Evolutionary conservation across 495 filamentous ascomycete species (phyloP), one percentile per base, ranked within the genome.

Genomic region (Aspergillus heteromorphus): DNA sequence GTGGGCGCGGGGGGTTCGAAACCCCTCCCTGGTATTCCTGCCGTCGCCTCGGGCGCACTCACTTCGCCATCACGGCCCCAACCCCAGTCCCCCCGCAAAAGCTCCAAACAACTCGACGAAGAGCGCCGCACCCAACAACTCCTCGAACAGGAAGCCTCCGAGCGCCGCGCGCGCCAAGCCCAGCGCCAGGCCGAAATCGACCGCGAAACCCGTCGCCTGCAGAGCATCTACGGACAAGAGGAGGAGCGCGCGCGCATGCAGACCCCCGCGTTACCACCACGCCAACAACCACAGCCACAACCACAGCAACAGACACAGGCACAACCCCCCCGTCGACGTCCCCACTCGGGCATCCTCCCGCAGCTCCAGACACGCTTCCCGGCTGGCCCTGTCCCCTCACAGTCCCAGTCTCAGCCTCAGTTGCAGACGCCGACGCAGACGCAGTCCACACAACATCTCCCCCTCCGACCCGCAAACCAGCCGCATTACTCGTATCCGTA

Each of bases 191-290:
- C 79, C 2, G 89, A 89, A 58, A 73, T 97, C 13, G 86, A 88
- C 19, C 83, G 83, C 52, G 93, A 97, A 69, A 97, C 93, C 0
- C 87, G 92, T 62, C 78, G 92, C 2, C 68, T 98, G 9, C 79
- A 84, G 41, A 80, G 80, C 57, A 57, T 87, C 49, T 96, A 92
- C 63, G 90, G 88, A 31, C 75, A 66, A 23, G 77, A 83, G 48
- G 73, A 77, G 47, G 54, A 70, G 21, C 65, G 67, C 42, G 73
- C 54, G 4, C 74, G 70, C 18, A 51, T 51, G 20, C 72, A 71
- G 40, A 59, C 59, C 6, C 57, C 68, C 23, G 30, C 60, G 0
- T 40, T 71, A 7, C 58, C 69, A n/a, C 57, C 66, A 20, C 62
- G 66, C 40, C 58, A 57, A n/a, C 47, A 62, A 21, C 53, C 61